Evolutionary conservation across 108 stramenopile genomes (phyloP).

Genomic region (Hondaea fermentalgiana): DNA sequence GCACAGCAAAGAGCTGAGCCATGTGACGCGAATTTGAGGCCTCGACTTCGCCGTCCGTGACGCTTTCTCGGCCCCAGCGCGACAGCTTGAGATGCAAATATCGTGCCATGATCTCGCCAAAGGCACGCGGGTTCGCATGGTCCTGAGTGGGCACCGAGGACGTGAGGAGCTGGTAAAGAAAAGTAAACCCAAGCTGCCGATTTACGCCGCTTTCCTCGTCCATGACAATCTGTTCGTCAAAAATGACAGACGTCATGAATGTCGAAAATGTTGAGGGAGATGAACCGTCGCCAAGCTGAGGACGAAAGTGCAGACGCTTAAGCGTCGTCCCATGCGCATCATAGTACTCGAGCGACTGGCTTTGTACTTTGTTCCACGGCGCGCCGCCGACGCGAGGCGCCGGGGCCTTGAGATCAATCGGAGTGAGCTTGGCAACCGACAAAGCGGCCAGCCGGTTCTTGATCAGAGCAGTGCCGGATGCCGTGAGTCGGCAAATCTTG

Average conservation of each 20-base stretch:
- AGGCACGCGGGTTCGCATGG: not conserved
- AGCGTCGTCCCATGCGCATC: not conserved
- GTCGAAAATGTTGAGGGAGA: not conserved
- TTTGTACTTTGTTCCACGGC: not conserved
- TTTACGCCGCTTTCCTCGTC: slow-evolving; percentile 16
- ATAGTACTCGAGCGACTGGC: not conserved
- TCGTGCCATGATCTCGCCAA: not conserved
- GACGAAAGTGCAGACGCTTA: not conserved
- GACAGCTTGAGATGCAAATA: not conserved
- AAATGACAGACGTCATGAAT: not conserved
- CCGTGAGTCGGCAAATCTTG: not conserved
- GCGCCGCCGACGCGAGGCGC: slow-evolving; percentile 1
- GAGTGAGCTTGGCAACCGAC: not conserved
- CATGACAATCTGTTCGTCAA: not conserved
- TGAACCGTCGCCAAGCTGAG: not conserved
- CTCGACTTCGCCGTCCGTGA: slow-evolving; percentile 12
- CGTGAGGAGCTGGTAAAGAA: slow-evolving; percentile 1
- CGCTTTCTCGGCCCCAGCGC: not conserved
- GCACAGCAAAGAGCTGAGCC: not conserved
- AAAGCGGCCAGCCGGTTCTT: not conserved
- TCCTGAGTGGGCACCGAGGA: not conserved
- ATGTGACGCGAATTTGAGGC: slow-evolving; percentile 11
- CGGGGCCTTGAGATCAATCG: not conserved
- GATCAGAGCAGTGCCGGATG: not conserved
- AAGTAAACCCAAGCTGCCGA: slow-evolving; percentile 2